A percentile compares a stretch with the other conserved stretches of the same genome.
Evolutionary conservation across 169 alveolate genomes (phyloP).

Genomic region (Eimeria acervulina): DNA sequence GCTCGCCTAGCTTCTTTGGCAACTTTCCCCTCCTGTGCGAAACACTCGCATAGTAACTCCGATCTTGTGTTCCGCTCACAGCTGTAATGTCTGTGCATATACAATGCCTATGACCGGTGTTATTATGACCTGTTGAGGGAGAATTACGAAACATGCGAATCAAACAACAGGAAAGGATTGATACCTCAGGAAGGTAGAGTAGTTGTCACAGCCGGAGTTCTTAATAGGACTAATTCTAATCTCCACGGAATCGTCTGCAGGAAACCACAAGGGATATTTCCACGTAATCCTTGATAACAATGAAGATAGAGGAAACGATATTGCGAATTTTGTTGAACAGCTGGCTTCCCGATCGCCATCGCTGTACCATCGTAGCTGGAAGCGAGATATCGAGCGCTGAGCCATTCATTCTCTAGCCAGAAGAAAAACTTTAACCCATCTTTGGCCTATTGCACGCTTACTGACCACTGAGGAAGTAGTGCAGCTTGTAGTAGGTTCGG

Average conservation of each 20-base stretch:
- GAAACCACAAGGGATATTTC: conserved; percentile 83
- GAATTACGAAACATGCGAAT: background rate
- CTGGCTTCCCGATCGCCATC: background rate
- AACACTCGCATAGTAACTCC: background rate
- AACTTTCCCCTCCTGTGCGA: conserved; percentile 58
- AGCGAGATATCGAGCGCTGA: background rate
- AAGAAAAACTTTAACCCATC: background rate
- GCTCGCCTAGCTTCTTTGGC: conserved; percentile 43
- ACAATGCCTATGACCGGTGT: too few species aligned
- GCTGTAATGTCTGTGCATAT: background rate
- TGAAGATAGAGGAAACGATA: background rate
- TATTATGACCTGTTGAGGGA: too few species aligned
- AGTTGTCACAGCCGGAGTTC: conserved; percentile 61
- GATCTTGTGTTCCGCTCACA: background rate
- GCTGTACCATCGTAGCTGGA: background rate
- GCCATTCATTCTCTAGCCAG: background rate
- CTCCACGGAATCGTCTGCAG: conserved; percentile 94
- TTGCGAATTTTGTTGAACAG: background rate
- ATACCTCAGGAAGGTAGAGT: conserved; percentile 52
- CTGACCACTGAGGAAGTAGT: conserved; percentile 81
- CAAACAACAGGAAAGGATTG: background rate
- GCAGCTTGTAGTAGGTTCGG: conserved; percentile 82
- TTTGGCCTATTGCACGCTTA: background rate
- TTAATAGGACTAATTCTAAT: conserved; percentile 77
- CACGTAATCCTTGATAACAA: background rate